Base-by-base conservation (phyloP, 495 filamentous ascomycete genomes). In the Tricharina praecox region DNA sequence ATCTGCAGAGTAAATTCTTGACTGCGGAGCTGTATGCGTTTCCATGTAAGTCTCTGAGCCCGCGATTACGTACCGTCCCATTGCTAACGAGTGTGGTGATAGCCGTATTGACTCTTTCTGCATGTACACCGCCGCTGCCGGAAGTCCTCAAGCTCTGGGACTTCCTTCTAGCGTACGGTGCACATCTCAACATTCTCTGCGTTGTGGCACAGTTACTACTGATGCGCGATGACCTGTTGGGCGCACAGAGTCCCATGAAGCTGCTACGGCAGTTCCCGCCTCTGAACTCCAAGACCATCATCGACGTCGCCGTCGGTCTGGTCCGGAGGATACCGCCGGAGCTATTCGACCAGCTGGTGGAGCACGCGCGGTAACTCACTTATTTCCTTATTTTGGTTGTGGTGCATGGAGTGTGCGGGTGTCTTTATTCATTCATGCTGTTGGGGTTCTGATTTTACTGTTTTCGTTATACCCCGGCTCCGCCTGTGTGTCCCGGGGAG, bases 81-180 rank as follows among this genome's bases (percentile, higher is more conserved):
- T 24, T 43, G 33, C 15, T 32, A 26, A 24, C 18, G 23, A 40
- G 11, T 40, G 21, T 25, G 32, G n/a, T n/a, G 36, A 5, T 35
- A 61, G 58, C 85, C 8, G 90, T 99, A 0, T 69, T 96, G 30
- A 99, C 90, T 0, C 70, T 96, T 15, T 94, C 84, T 60, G 90
- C 92, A 25, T 95, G 90, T 55, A 96, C 92, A 19, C 92, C 92
- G n/a, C 92, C 90, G 2, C 63, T 99, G 28, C 90, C 87, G 0
- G 88, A 99, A 59, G 90, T 99, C 4, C 66, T 97, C 28, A 75
- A 80, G 45, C 70, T 96, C n/a, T 99, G 90, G 90, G 90, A 99
- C 62, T 99, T 99, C 54, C 68, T 96, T 10, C 85, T 99, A 59
- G 87, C 90, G 0, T 99, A 94, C 56, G 90, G 90, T 0, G 73